Conservation (phyloP, 371 early-diverging fungal species). For the Saksenaea vasiformis region DNA sequence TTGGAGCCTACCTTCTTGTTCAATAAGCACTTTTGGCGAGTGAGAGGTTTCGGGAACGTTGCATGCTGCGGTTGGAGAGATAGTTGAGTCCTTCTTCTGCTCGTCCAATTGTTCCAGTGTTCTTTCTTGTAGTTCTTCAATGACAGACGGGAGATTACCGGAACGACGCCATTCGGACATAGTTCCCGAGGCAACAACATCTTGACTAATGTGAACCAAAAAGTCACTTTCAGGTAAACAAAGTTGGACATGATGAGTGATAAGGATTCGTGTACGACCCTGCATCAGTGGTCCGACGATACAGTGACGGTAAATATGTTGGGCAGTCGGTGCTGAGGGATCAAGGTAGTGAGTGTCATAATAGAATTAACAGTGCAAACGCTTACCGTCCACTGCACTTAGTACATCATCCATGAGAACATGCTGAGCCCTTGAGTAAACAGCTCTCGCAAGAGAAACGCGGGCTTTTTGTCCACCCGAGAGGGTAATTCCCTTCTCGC, state of each 20-base stretch:
- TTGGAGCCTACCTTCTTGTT: slow-evolving; percentile 19
- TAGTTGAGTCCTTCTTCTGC: neutral
- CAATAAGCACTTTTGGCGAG: slow-evolving; percentile 24
- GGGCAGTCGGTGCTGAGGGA: slow-evolving; percentile 81
- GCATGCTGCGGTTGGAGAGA: neutral
- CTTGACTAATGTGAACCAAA: slow-evolving; percentile 66
- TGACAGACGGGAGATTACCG: slow-evolving; percentile 29
- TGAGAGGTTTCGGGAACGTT: neutral
- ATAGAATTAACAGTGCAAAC: slow-evolving; percentile 2
- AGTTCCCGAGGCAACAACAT: slow-evolving; percentile 41
- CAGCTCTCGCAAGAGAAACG: slow-evolving; percentile 81
- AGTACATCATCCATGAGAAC: slow-evolving; percentile 82
- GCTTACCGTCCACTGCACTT: slow-evolving; percentile 65
- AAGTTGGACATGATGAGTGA: slow-evolving; percentile 86
- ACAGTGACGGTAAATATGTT: slow-evolving; percentile 75
- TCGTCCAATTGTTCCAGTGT: neutral
- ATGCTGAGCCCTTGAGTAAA: slow-evolving; percentile 69
- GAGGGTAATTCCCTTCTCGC: slow-evolving; percentile 77
- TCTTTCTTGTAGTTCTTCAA: neutral
- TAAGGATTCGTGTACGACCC: slow-evolving; percentile 79
- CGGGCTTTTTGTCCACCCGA: slow-evolving; percentile 77
- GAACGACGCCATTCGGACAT: slow-evolving; percentile 36
- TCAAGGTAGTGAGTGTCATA: slow-evolving; percentile 50
- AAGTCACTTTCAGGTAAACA: slow-evolving; percentile 69
- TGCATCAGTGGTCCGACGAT: slow-evolving; percentile 71